phyloP scores from a whole-genome alignment of 2,329 filamentous ascomycete species.

The Colletotrichum cuscutae region DNA sequence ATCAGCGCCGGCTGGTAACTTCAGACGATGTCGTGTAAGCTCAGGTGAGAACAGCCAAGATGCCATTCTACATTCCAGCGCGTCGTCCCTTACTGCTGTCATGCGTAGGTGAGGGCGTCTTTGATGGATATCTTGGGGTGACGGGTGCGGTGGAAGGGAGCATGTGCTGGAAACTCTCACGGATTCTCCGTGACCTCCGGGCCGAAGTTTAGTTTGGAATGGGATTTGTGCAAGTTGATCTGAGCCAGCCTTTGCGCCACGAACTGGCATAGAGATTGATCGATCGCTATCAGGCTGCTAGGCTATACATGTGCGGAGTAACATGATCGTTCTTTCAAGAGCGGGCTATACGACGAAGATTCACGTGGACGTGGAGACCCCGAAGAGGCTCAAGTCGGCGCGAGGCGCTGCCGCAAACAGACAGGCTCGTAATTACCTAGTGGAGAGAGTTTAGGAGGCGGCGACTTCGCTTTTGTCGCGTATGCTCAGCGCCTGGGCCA shows the following conservation, averaged over 20 bases:
- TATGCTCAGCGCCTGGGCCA: neutral
- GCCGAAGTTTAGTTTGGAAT: neutral
- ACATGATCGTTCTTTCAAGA: neutral
- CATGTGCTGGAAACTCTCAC: neutral
- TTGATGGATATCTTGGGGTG: neutral
- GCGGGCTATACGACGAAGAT: conserved; percentile 3
- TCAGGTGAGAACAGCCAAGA: neutral
- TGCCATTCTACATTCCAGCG: conserved; percentile 20
- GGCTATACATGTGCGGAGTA: neutral
- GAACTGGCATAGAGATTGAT: neutral
- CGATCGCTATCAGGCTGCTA: neutral
- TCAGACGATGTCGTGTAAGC: conserved; percentile 12
- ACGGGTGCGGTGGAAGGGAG: conserved; percentile 11
- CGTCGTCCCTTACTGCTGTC: conserved; percentile 27
- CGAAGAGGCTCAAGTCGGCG: conserved; percentile 3
- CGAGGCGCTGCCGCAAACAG: neutral
- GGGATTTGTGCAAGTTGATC: conserved; percentile 6
- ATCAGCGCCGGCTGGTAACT: neutral
- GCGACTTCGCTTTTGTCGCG: neutral
- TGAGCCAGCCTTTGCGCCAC: neutral
- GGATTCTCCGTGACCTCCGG: neutral
- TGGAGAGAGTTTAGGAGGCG: neutral
- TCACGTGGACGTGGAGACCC: conserved; percentile 18
- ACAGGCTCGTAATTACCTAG: conserved; percentile 2
- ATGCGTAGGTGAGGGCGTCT: neutral